Evolutionary conservation across 2,329 filamentous ascomycete species (phyloP), one percentile per base, ranked within the genome.

Genomic region (Beauveria australis): DNA sequence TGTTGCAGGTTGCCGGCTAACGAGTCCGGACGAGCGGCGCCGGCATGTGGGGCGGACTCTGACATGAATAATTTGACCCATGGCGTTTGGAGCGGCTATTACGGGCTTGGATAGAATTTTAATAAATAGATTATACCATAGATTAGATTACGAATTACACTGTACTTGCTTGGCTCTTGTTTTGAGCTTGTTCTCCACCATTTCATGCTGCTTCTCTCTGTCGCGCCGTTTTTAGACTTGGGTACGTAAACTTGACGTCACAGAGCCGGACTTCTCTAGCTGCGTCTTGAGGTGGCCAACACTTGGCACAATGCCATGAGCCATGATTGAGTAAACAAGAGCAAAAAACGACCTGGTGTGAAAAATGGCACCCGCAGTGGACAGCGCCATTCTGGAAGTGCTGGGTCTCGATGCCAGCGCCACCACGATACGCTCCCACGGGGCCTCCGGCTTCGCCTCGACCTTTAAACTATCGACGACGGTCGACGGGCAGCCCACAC

Each of bases 361-460:
- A 30, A 9, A 8, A 30, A 81, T 81, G 76, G 53, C 74, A 16
- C 67, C 73, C 2, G 78, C 74, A 58, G 76, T 89, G 46, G 88
- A 92, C 69, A 71, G 82, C 1, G 85, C 85, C 28, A 83, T 91
- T 44, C 70, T 83, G 18, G 71, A 80, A 60, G 83, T 87, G 9
- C 79, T 92, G 3, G 74, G 75, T 6, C 78, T 91, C 6, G 79
- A 88, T 60, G 73, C 81, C 0, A 72, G 74, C 18, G 73, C 72
- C 26, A 81, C 85, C 33, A 81, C 75, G 48, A 80, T 91, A 14
- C 75, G 79, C 1, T 76, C 82, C 3, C 81, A 87, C 63, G 88
- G 87, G 61, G 82, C 85, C 53, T 88, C 87, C 1, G 86, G 86
- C 47, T 89, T 89, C 64, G 79, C 88, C 1, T 85, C 85, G 0